A percentile compares a stretch with the other conserved stretches of the same genome.
Conservation (phyloP, 2,329 filamentous ascomycete species). For the Aspergillus pseudotamarii region DNA sequence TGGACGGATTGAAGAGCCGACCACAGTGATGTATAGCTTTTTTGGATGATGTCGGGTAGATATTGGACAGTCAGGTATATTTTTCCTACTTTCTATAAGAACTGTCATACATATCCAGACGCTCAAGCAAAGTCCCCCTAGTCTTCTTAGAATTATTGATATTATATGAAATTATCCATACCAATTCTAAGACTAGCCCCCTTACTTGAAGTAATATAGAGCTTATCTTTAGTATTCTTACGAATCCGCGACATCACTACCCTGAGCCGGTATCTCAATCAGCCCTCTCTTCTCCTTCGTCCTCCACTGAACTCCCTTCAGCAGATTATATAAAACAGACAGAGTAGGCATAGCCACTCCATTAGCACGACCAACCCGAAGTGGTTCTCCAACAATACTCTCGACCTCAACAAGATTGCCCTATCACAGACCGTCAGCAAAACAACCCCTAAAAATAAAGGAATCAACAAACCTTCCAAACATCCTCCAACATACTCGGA, state of each 20-base stretch:
- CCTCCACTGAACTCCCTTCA: constrained; percentile 7
- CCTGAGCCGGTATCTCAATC: background rate
- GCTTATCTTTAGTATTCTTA: too few relatives aligned
- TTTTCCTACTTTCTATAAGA: background rate
- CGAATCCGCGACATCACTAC: background rate
- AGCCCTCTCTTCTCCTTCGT: background rate
- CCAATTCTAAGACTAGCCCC: background rate
- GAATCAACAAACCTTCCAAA: constrained; percentile 41
- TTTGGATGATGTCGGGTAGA: background rate
- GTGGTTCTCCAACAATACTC: constrained; percentile 57
- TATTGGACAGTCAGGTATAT: background rate
- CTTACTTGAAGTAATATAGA: too few relatives aligned
- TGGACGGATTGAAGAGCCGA: background rate
- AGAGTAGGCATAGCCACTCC: constrained; percentile 45
- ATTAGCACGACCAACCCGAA: constrained; percentile 50
- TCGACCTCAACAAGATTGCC: constrained; percentile 60
- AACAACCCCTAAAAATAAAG: background rate
- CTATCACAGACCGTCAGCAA: constrained; percentile 24
- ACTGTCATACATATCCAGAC: background rate
- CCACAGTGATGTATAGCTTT: background rate
- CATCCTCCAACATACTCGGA: constrained; percentile 28
- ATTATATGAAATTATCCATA: background rate
- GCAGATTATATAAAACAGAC: constrained; percentile 10
- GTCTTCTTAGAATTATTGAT: background rate
- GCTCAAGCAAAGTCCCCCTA: background rate